Evolutionary conservation across 2,329 filamentous ascomycete species (phyloP).

Genomic region (Pseudogymnoascus sp.): DNA sequence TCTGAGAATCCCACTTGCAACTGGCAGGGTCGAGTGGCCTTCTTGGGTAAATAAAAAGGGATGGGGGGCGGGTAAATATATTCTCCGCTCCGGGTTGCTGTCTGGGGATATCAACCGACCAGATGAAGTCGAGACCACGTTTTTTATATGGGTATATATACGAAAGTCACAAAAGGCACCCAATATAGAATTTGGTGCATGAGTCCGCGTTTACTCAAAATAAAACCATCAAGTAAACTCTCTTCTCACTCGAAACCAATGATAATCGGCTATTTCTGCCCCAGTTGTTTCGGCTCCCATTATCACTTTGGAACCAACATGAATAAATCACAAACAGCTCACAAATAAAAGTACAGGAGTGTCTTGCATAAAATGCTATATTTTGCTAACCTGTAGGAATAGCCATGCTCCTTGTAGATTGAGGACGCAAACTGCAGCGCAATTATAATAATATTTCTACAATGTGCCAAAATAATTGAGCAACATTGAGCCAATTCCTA

Average conservation of each 20-base stretch:
- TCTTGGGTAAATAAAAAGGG: conserved; percentile 7
- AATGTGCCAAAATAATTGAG: neutral
- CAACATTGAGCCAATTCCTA: neutral
- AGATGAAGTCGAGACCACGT: neutral
- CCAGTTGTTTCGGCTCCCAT: neutral
- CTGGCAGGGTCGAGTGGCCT: neutral
- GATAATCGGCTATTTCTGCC: neutral
- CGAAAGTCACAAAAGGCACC: neutral
- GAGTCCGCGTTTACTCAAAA: neutral
- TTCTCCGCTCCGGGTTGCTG: neutral
- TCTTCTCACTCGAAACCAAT: neutral
- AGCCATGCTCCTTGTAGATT: neutral
- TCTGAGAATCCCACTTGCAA: neutral
- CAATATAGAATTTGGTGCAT: neutral
- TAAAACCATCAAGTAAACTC: neutral
- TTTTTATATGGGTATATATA: neutral
- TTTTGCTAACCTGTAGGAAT: neutral
- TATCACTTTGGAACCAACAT: neutral
- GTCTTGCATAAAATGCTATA: neutral
- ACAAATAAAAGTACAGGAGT: neutral
- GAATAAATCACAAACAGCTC: neutral
- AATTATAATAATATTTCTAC: neutral
- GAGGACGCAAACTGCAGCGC: neutral
- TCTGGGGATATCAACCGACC: neutral
- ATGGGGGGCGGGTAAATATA: neutral